Percentiles rank a stretch among this genome's conserved stretches.
Conservation (phyloP, 2,329 filamentous ascomycete species). For the Penicillium sp. region DNA sequence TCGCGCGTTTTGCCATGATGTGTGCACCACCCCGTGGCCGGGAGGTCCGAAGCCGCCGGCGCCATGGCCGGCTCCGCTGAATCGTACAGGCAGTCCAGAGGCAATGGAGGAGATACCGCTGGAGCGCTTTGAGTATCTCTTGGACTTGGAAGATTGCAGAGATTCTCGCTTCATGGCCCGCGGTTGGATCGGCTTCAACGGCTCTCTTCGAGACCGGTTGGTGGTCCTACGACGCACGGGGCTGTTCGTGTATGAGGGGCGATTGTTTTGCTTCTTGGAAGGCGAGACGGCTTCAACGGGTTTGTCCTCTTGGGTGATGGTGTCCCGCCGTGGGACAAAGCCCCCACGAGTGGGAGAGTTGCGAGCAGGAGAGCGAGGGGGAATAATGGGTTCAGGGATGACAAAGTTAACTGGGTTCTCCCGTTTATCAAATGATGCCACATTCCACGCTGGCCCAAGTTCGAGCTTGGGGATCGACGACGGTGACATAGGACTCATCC, state of each 20-base stretch:
- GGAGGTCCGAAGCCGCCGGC: conserved; percentile 39
- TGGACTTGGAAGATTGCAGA: conserved; percentile 35
- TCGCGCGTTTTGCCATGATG: conserved; percentile 40
- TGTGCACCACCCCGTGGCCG: conserved; percentile 33
- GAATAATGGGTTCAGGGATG: conserved; percentile 25
- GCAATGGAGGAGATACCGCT: conserved; percentile 39
- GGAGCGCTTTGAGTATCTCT: conserved; percentile 37
- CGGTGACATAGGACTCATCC: conserved; percentile 22
- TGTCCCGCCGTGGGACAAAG: conserved; percentile 25
- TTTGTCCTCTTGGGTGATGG: conserved; percentile 22
- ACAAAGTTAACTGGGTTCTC: conserved; percentile 13
- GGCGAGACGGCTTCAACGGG: conserved; percentile 16
- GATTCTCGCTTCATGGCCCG: conserved; percentile 38
- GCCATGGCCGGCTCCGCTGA: conserved; percentile 44
- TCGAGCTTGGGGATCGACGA: conserved; percentile 36
- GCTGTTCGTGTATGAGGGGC: conserved; percentile 30
- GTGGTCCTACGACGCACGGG: conserved; percentile 29
- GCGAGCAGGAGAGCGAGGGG: conserved; percentile 30
- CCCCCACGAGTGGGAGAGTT: conserved; percentile 30
- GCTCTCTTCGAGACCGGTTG: conserved; percentile 34
- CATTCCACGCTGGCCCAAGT: conserved; percentile 33
- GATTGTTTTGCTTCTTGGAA: conserved; percentile 26
- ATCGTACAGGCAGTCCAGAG: conserved; percentile 38
- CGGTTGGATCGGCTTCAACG: conserved; percentile 36
- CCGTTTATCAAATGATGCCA: conserved; percentile 24